Evolutionary conservation across 2,329 filamentous ascomycete genomes (phyloP).

Genomic region (Penicillium expansum): DNA sequence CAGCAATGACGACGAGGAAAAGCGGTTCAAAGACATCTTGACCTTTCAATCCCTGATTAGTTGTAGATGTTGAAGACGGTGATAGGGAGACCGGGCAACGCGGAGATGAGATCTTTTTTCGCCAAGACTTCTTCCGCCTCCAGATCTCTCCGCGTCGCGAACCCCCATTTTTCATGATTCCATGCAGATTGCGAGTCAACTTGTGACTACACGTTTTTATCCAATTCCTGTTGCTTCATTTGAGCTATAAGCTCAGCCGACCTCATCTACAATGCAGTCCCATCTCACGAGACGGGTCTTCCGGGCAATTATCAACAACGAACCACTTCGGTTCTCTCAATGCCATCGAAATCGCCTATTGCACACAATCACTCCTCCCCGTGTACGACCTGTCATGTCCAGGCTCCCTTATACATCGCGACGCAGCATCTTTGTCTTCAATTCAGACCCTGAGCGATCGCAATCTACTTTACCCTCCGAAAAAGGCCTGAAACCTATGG

Average conservation of each 20-base stretch:
- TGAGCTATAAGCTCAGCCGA: background rate
- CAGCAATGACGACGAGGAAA: constrained; percentile 28
- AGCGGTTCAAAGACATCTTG: constrained; percentile 32
- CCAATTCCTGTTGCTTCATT: background rate
- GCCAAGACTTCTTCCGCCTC: constrained; percentile 31
- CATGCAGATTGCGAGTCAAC: background rate
- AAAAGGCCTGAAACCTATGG: constrained; percentile 66
- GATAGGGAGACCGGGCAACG: constrained; percentile 14
- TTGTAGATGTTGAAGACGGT: background rate
- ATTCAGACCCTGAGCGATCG: constrained; percentile 51
- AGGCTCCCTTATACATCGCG: constrained; percentile 38
- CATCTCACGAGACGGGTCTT: constrained; percentile 47
- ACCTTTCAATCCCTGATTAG: background rate
- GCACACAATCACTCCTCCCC: constrained; percentile 30
- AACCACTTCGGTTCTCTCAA: constrained; percentile 42
- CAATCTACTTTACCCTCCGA: constrained; percentile 57
- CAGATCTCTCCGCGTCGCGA: constrained; percentile 22
- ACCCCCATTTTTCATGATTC: constrained; percentile 8
- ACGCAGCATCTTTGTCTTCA: constrained; percentile 36
- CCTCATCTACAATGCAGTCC: constrained; percentile 41
- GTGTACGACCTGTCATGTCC: constrained; percentile 29
- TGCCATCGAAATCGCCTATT: constrained; percentile 36
- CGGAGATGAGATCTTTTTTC: constrained; percentile 29
- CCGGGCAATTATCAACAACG: constrained; percentile 45
- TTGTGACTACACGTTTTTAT: background rate